Evolutionary conservation across 1,139 yeast species (phyloP), one percentile per base, ranked within the genome.

Genomic region (Suhomyces kunorum): DNA sequence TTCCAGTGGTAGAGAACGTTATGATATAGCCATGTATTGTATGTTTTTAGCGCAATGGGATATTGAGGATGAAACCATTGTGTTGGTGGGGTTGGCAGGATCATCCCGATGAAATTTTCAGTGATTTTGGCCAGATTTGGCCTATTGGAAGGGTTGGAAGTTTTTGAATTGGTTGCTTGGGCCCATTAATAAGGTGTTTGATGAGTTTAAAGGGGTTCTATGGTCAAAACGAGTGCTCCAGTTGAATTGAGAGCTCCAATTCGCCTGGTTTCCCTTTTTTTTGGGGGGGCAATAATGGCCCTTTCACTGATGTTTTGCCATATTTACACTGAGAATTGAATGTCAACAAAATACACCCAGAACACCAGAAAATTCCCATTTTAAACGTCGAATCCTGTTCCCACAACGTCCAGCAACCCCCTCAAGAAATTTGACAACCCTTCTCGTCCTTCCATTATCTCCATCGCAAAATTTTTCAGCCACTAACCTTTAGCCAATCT

Each of bases 11-110:
- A 25, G 35, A 31, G 37, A 33, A 27, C 43, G 43, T 36, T 40
- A 40, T 40, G 44, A 37, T 37, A 37, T 34, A 40, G 44, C 39
- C 39, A 42, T 42, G 45, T 42, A 39, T 36, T 36, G 45, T 42
- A 42, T 23, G 45, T 42, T 39, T 34, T 9, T 13, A 9, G 16
- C 24, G 11, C 24, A 20, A 20, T 20, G 24, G n/a, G 24, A 3
- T 8, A n/a, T n/a, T 4, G 24, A 9, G 8, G 24, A 20, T 20
- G 12, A 11, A 5, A 11, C 32, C 32, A 3, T 7, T 6, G 11
- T 12, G 24, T 15, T 18, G 24, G 8, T n/a, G 24, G 6, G 3
- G 7, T n/a, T 12, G 7, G n/a, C 12, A 18, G 8, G 24, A 6
- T 19, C 16, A 15, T 12, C 17, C 24, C 32, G 19, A 24, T 29